Percentiles rank a stretch among this genome's conserved stretches.
phyloP scores from a whole-genome alignment of 306 rosid species.

The Lithocarpus polystachyus region DNA sequence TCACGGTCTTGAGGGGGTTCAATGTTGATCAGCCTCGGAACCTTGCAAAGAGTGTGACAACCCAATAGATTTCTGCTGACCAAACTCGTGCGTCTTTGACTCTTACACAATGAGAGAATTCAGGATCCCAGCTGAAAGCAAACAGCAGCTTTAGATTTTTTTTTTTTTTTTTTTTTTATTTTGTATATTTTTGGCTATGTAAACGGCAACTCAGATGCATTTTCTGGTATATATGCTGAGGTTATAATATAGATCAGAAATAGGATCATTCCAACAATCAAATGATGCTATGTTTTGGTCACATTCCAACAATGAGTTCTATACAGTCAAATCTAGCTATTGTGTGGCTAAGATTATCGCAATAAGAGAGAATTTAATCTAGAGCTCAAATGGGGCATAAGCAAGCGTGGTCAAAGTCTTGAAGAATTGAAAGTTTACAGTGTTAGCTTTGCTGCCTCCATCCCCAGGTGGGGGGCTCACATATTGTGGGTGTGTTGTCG shows the following conservation, averaged over 20 bases:
- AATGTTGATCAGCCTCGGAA: constrained; percentile 98
- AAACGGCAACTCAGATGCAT: not conserved
- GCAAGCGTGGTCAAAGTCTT: too few species aligned
- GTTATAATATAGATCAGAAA: not conserved
- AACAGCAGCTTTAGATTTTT: not conserved
- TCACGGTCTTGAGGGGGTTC: constrained; percentile 87
- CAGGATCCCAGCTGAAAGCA: constrained; percentile 5
- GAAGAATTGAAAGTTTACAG: too few species aligned
- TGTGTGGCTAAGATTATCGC: too few species aligned
- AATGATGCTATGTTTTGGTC: too few species aligned
- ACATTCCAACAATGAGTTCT: too few species aligned
- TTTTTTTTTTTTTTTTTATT: not conserved
- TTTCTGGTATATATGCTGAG: constrained; percentile 4
- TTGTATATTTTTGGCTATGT: not conserved
- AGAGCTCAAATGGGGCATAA: too few species aligned
- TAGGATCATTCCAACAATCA: not conserved
- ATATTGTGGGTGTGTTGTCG: too few species aligned
- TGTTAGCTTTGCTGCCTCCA: too few species aligned
- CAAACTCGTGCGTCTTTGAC: not conserved
- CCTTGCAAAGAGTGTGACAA: constrained; percentile 98
- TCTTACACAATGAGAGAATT: not conserved
- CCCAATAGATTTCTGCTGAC: constrained; percentile 35
- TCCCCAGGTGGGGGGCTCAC: too few species aligned
- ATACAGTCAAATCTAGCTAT: too few species aligned
- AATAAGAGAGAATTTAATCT: too few species aligned